Evolutionary conservation across 1,284 basidiomycete genomes (phyloP).

Genomic region (Sporisorium reilianum): DNA sequence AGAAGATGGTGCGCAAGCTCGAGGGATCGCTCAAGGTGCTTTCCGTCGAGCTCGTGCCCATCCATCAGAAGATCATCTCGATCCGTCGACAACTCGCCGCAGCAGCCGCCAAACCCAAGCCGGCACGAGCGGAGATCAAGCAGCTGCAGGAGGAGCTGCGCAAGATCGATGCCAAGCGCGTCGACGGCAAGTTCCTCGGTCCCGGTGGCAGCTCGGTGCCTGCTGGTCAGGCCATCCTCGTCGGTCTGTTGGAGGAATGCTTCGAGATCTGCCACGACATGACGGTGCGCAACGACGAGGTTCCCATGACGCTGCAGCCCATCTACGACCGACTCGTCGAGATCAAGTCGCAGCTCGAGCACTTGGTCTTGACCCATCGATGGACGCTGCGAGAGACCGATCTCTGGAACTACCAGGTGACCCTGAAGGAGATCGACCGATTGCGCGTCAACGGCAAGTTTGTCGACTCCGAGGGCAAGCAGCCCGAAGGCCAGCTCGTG

Average conservation of each 20-base stretch:
- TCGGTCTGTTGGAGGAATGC: constrained; percentile 91
- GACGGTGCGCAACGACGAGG: constrained; percentile 90
- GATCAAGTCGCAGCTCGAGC: constrained; percentile 87
- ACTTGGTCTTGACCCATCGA: constrained; percentile 90
- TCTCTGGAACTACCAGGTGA: constrained; percentile 80
- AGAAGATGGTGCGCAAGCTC: constrained; percentile 61
- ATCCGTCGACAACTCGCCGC: constrained; percentile 89
- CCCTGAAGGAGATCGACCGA: constrained; percentile 94
- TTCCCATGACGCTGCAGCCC: constrained; percentile 86
- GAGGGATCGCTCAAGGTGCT: constrained; percentile 66
- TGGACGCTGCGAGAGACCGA: constrained; percentile 98
- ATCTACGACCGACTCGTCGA: constrained; percentile 92
- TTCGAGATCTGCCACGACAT: constrained; percentile 98
- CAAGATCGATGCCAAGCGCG: constrained; percentile 87
- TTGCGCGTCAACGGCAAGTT: constrained; percentile 98
- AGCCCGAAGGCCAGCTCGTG: constrained; percentile 90
- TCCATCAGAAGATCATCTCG: constrained; percentile 80
- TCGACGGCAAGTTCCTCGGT: constrained; percentile 94
- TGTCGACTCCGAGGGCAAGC: constrained; percentile 90
- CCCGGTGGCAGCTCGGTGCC: constrained; percentile 88
- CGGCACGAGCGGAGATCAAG: constrained; percentile 88
- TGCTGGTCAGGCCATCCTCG: constrained; percentile 79
- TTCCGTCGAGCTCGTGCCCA: constrained; percentile 68
- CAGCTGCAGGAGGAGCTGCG: constrained; percentile 90
- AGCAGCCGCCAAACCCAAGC: constrained; percentile 85